Conservation (phyloP, 2,329 filamentous ascomycete genomes). For the Raffaelea ambrosiae region DNA sequence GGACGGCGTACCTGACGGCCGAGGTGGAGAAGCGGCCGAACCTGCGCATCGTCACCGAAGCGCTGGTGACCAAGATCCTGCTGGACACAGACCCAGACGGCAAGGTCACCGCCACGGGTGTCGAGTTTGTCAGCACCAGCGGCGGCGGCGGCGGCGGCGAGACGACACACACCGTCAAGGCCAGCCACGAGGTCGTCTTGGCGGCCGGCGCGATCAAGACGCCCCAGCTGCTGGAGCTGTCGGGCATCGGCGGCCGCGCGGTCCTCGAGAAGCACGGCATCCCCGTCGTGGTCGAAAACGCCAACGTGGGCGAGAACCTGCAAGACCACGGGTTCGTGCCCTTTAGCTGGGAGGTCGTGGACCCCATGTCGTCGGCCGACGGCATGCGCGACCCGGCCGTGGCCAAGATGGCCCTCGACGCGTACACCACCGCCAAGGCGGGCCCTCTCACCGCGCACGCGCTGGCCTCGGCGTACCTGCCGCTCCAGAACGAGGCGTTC, state of each 20-base stretch:
- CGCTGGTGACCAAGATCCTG: not conserved
- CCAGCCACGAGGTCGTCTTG: conserved; percentile 28
- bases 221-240: conserved; percentile 24
- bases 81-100: not conserved
- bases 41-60: not conserved
- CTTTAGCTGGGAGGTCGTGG: conserved; percentile 22
- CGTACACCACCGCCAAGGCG: conserved; percentile 16
- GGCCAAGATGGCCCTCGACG: conserved; percentile 18
- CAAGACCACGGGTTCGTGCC: conserved; percentile 32
- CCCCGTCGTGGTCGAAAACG: conserved; percentile 28
- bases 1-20: not conserved
- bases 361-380: conserved; percentile 20
- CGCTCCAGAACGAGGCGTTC: not conserved
- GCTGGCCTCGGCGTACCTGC: not conserved
- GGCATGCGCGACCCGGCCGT: conserved; percentile 21
- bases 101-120: not conserved
- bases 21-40: not conserved
- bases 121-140: not conserved
- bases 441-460: conserved; percentile 1
- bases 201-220: conserved; percentile 30
- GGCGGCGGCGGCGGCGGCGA: too few species aligned
- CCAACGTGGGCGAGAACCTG: conserved; percentile 35
- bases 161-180: not conserved
- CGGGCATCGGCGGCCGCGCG: conserved; percentile 27
- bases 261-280: conserved; percentile 32